A percentile compares a stretch with the other conserved stretches of the same genome.
Conservation (phyloP, 2,329 filamentous ascomycete species). For the Tolypocladium guangdongense region DNA sequence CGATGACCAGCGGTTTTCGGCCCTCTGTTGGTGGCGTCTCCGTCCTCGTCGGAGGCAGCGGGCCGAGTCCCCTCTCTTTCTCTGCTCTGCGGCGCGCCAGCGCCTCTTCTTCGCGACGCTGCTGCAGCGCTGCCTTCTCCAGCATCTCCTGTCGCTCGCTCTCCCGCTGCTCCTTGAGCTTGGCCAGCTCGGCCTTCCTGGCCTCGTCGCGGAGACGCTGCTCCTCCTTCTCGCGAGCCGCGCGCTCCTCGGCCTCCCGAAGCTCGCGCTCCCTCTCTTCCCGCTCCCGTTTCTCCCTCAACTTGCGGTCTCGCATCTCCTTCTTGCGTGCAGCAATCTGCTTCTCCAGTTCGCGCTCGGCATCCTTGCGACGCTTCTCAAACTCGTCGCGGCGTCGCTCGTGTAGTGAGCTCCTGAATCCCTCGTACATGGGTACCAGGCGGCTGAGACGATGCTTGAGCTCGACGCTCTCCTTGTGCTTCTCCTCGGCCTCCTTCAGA, state of each 20-base stretch:
- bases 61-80: slow-evolving; percentile 36
- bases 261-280: slow-evolving; percentile 73
- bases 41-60: slow-evolving; percentile 8
- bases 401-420: slow-evolving; percentile 71
- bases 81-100: slow-evolving; percentile 61
- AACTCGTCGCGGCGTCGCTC: slow-evolving; percentile 90
- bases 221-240: slow-evolving; percentile 74
- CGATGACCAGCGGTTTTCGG: slow-evolving; percentile 21
- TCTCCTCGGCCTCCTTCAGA: slow-evolving; percentile 67
- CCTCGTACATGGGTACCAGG: slow-evolving; percentile 74
- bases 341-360: slow-evolving; percentile 85
- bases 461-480: slow-evolving; percentile 85
- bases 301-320: slow-evolving; percentile 73
- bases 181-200: slow-evolving; percentile 59
- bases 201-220: slow-evolving; percentile 70
- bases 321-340: slow-evolving; percentile 82
- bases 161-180: slow-evolving; percentile 53
- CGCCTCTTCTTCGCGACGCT: slow-evolving; percentile 78
- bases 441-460: slow-evolving; percentile 87
- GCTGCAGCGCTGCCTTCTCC: slow-evolving; percentile 59
- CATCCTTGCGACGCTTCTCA: slow-evolving; percentile 83
- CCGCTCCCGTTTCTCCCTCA: slow-evolving; percentile 71
- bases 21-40: slow-evolving; percentile 13
- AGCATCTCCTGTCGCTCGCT: slow-evolving; percentile 56
- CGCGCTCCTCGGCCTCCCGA: slow-evolving; percentile 77